These are phyloP conservation scores for Zymoseptoria pseudotritici DNA, from an alignment of 2,329 filamentous ascomycete species.

Conservation along the genomic window DNA sequence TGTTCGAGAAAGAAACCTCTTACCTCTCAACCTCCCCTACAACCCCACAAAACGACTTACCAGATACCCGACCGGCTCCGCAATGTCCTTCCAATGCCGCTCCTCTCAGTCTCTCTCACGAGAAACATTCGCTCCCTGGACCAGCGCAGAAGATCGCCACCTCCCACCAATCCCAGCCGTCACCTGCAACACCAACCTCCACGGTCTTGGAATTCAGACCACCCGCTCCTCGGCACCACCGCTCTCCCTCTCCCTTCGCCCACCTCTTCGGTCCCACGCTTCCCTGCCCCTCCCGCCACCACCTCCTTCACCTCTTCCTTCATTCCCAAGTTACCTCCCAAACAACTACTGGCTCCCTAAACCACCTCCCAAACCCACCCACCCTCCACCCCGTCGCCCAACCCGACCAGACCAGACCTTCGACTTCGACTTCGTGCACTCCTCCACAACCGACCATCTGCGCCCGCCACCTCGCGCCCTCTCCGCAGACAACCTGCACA, in stretches of 20 bases:
- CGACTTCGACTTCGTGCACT: constrained; percentile 9
- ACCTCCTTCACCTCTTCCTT: constrained; percentile 19
- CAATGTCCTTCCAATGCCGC: constrained; percentile 28
- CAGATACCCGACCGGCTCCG: constrained; percentile 14
- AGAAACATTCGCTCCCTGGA: constrained; percentile 7
- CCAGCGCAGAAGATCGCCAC: background rate
- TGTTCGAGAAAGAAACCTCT: constrained; percentile 10
- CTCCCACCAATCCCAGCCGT: constrained; percentile 11
- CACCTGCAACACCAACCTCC: constrained; percentile 5
- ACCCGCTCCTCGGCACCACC: constrained; percentile 11
- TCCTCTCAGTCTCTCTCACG: constrained; percentile 21
- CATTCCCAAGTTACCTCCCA: constrained; percentile 21
- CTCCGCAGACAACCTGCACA: constrained; percentile 4
- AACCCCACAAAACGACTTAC: constrained; percentile 10
- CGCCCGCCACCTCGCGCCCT: constrained; percentile 11
- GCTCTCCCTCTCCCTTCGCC: constrained; percentile 16
- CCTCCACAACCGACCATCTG: background rate
- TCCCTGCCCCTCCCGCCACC: constrained; percentile 11
- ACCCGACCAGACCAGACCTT: background rate
- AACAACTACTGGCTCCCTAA: constrained; percentile 10
- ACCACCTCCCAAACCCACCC: constrained; percentile 7
- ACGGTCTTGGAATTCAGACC: constrained; percentile 21
- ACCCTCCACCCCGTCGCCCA: constrained; percentile 9
- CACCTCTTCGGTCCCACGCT: constrained; percentile 19
- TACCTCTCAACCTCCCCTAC: constrained; percentile 18